Evolutionary conservation across 495 filamentous ascomycete genomes (phyloP), one percentile per base, ranked within the genome.

Genomic region (Friedmanniomyces simplex): DNA sequence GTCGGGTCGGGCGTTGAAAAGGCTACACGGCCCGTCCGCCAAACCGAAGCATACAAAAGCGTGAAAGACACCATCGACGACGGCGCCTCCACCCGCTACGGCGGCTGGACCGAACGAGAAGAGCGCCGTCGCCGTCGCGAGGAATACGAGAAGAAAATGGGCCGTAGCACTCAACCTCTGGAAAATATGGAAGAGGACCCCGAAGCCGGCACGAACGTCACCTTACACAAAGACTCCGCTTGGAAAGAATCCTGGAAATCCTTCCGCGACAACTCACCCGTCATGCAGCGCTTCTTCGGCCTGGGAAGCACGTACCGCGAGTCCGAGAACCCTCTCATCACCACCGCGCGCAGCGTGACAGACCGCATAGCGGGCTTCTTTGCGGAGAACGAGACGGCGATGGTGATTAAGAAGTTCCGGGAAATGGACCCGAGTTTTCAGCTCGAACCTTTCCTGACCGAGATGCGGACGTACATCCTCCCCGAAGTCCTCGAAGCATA

Each of bases 401-500:
- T 79, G 76, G 93, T 98, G 2, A 91, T 98, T 76, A 96, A 94
- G 74, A 95, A 89, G 70, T 91, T 98, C 74, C 82, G 90, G n/a
- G 82, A 89, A 59, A 94, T 97, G 81, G 94, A 98, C 64, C 94
- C 93, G 13, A 82, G 76, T 55, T 98, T 98, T 78, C 88, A 95
- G 69, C 79, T 95, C 67, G 93, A 98, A 68, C 82, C 87, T 0
- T 98, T 96, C 77, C 74, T 96, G 36, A 82, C 85, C 51, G 93
- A 98, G 57, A 86, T 98, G 72, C 85, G 93, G 64, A 94, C 97
- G 73, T 98, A 97, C 71, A 97, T 97, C 59, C 79, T 98, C 7
- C 93, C 93, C 1, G 93, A 98, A 70, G 94, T 97, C 2, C 81
- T 98, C 8, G 93, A 98, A 64, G 94, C 94, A 5, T 98, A 98